phyloP scores from a whole-genome alignment of 192 early-diverging fungal species.

The Coemansia sp. region DNA sequence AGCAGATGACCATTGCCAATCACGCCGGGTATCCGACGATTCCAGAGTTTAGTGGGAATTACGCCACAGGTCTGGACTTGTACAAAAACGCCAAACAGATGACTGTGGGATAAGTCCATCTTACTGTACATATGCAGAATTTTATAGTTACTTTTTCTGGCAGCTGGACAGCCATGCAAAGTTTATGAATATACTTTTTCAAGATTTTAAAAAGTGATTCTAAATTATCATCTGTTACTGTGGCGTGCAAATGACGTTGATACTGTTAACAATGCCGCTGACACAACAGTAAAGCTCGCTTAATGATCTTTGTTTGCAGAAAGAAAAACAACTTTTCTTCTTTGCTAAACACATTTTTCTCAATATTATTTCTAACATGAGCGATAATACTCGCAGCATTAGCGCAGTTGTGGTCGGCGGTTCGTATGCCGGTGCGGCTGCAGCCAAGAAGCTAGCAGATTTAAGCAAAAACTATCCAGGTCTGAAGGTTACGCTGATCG shows the following conservation, averaged over 20 bases:
- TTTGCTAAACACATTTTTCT: no score
- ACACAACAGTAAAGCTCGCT: no score
- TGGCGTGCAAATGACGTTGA: no score
- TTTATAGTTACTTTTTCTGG: constrained; percentile 1
- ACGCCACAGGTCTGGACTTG: constrained; percentile 5
- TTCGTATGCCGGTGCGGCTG: constrained; percentile 50
- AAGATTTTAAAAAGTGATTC: no score
- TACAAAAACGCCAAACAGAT: constrained; percentile 12
- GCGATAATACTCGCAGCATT: constrained; percentile 39
- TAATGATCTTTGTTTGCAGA: no score
- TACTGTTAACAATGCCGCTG: neutral
- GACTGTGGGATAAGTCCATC: constrained; percentile 7
- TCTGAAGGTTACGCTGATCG: constrained; percentile 56
- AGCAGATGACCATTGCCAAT: constrained; percentile 14
- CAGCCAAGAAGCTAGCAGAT: constrained; percentile 45
- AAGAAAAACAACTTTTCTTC: neutral
- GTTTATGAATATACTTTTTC: no score
- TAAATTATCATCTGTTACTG: no score
- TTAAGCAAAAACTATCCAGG: constrained; percentile 29
- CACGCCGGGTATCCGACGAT: constrained; percentile 34
- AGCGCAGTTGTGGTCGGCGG: constrained; percentile 55
- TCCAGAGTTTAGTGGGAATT: constrained; percentile 33
- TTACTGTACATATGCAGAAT: neutral
- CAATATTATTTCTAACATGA: constrained; percentile 1
- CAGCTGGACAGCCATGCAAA: no score